phyloP scores from a whole-genome alignment of 129 eudicot species.

The Cynara cardunculus region DNA sequence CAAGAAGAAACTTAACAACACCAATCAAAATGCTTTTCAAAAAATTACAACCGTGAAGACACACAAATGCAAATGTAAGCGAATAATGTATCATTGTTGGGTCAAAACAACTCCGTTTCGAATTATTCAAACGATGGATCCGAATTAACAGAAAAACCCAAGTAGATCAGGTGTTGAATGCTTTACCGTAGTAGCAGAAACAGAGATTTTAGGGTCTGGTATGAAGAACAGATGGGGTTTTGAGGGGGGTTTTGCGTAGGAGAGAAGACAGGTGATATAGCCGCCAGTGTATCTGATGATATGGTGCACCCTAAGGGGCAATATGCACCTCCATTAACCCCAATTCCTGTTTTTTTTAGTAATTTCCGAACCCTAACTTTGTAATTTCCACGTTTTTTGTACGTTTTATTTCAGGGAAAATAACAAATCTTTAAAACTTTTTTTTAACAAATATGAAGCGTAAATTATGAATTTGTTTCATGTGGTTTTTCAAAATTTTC shows the following conservation, averaged over 20 bases:
- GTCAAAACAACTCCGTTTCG: background rate
- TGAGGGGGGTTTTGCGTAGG: background rate
- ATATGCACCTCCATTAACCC: slow-evolving; percentile 8
- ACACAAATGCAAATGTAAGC: slow-evolving; percentile 8
- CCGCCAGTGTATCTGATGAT: slow-evolving; percentile 35
- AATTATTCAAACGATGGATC: background rate
- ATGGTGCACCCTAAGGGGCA: slow-evolving; percentile 17
- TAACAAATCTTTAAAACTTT: too few relatives aligned
- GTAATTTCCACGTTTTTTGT: background rate
- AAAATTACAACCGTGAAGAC: background rate
- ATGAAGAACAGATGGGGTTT: slow-evolving; percentile 6
- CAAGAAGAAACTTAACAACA: background rate
- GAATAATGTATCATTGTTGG: background rate
- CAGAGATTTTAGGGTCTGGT: background rate
- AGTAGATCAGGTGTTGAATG: background rate
- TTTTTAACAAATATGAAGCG: too few relatives aligned
- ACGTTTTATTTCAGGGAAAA: background rate
- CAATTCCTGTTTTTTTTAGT: background rate
- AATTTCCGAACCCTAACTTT: slow-evolving; percentile 17
- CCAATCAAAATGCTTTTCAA: background rate
- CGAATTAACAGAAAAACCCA: background rate
- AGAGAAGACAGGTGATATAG: background rate
- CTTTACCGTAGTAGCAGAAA: slow-evolving; percentile 14
- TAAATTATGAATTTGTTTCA: too few relatives aligned
- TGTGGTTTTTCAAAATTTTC: too few relatives aligned